phyloP scores from a whole-genome alignment of 306 rosid species.

The Dryas octopetala region DNA sequence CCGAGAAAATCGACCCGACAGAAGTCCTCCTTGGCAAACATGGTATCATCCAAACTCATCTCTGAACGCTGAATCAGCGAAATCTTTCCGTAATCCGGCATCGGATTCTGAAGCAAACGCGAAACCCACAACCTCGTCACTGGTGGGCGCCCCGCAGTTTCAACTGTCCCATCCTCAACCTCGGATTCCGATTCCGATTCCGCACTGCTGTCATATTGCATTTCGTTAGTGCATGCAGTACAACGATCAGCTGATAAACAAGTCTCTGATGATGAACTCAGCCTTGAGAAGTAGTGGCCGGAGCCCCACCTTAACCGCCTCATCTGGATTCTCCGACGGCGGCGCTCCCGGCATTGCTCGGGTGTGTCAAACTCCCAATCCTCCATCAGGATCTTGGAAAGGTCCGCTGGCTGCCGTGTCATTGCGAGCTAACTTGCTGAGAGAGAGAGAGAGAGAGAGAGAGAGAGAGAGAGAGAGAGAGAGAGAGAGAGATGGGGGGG shows the following conservation, averaged over 20 bases:
- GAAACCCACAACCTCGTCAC: no score
- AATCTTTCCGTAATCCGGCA: slow-evolving; percentile 15
- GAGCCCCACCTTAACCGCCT: slow-evolving; percentile 5
- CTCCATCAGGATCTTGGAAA: background rate
- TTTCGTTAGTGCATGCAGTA: background rate
- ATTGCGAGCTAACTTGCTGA: background rate
- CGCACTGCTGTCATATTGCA: no score
- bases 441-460: background rate
- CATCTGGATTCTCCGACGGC: slow-evolving; percentile 24
- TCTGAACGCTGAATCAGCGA: background rate
- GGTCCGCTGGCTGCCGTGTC: background rate
- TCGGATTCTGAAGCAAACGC: slow-evolving; percentile 3
- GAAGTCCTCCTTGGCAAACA: slow-evolving; percentile 19
- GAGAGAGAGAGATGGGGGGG: background rate
- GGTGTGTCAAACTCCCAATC: slow-evolving; percentile 3
- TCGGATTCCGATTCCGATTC: background rate
- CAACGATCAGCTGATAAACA: background rate
- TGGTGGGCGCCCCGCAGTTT: no score
- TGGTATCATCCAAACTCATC: background rate
- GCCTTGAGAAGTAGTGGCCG: background rate
- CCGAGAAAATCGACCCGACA: slow-evolving; percentile 9
- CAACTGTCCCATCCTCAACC: background rate
- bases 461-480: background rate
- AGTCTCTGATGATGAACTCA: background rate
- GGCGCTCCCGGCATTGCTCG: slow-evolving; percentile 22